phyloP scores from a whole-genome alignment of 805 yeast species.

The Pichia rugopelliculosa region DNA sequence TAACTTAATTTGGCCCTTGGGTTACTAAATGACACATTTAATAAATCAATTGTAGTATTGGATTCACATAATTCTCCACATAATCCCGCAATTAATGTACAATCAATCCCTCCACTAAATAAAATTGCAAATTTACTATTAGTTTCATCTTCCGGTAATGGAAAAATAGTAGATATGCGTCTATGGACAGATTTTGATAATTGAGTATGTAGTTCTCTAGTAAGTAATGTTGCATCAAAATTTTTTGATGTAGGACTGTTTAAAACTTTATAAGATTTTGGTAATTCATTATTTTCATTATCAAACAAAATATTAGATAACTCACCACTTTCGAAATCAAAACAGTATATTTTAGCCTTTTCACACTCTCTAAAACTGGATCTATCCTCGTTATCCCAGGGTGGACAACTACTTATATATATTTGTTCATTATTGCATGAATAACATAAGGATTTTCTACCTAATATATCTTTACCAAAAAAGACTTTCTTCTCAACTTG shows the following conservation, averaged over 20 bases:
- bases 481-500: constrained; percentile 33
- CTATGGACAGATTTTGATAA: constrained; percentile 35
- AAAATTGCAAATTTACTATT: constrained; percentile 46
- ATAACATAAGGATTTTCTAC: constrained; percentile 69
- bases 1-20: constrained; percentile 62
- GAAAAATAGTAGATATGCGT: constrained; percentile 57
- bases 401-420: constrained; percentile 42
- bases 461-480: constrained; percentile 81
- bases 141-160: constrained; percentile 33
- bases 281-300: neutral
- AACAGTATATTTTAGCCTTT: constrained; percentile 43
- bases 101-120: constrained; percentile 94
- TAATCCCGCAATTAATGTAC: constrained; percentile 68
- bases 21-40: constrained; percentile 90
- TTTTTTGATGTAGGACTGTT: neutral
- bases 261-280: neutral
- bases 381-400: constrained; percentile 21
- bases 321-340: constrained; percentile 22
- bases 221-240: neutral
- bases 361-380: constrained; percentile 44
- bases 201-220: constrained; percentile 19
- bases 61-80: constrained; percentile 28
- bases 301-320: constrained; percentile 11
- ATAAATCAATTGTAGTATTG: constrained; percentile 52
- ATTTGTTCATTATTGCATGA: constrained; percentile 27